These are phyloP conservation scores for Jamesozyma rosinii DNA, from an alignment of 805 yeast genomes.

Conservation along the genomic window DNA sequence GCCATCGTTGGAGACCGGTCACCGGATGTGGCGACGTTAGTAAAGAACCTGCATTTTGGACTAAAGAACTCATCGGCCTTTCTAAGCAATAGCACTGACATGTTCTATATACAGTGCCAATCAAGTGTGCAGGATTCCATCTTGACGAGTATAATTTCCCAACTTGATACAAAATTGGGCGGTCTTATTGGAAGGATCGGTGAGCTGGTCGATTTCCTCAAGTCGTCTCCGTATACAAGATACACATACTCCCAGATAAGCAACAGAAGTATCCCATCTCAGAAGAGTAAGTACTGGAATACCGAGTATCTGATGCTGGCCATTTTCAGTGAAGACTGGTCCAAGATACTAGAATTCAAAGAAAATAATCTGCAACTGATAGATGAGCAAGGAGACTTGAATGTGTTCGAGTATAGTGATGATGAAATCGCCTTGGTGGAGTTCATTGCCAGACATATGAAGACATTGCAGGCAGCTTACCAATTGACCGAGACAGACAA, in stretches of 20 bases:
- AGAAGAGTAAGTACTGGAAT: not conserved
- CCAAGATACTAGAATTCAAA: not conserved
- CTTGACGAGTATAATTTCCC: not conserved
- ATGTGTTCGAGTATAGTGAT: too few relatives aligned
- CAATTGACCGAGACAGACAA: too few relatives aligned
- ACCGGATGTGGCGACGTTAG: not conserved
- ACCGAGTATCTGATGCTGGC: not conserved
- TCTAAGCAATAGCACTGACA: not conserved
- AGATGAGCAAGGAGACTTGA: too few relatives aligned
- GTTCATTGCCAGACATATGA: too few relatives aligned
- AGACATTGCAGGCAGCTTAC: too few relatives aligned
- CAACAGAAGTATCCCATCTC: not conserved
- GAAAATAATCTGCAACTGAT: too few relatives aligned
- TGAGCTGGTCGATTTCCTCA: not conserved
- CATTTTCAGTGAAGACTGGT: not conserved
- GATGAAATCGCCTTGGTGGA: too few relatives aligned
- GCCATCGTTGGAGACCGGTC: not conserved
- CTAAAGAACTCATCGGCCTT: not conserved
- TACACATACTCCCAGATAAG: not conserved
- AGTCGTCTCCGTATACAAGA: not conserved
- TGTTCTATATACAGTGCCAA: not conserved
- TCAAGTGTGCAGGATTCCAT: not conserved
- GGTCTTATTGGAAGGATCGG: not conserved
- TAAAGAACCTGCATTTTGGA: not conserved
- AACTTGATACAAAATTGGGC: not conserved